These are phyloP conservation scores for Saccharomyces hybrid DNA, from an alignment of 1,139 yeast genomes.

Conservation along the genomic window DNA sequence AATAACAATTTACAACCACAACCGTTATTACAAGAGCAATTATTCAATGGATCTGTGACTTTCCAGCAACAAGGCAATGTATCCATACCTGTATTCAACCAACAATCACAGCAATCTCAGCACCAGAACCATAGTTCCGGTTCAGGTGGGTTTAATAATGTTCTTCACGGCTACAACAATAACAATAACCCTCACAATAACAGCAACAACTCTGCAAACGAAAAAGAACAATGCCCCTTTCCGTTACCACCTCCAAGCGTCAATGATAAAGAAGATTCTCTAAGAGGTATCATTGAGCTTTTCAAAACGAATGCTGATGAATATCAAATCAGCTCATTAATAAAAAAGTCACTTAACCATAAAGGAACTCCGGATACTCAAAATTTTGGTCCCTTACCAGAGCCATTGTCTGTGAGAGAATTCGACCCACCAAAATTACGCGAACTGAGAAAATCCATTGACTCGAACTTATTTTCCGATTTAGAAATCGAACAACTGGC, in stretches of 20 bases:
- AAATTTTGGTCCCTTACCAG: conserved; percentile 66
- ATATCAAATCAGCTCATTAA: conserved; percentile 29
- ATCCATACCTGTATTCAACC: conserved; percentile 30
- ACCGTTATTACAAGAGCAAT: conserved; percentile 31
- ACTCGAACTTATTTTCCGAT: conserved; percentile 33
- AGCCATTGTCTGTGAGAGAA: conserved; percentile 52
- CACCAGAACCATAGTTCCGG: conserved; percentile 5
- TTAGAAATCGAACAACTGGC: conserved; percentile 77
- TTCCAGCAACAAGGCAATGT: conserved; percentile 31
- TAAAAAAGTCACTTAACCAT: conserved; percentile 35
- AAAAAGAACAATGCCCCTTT: conserved; percentile 32
- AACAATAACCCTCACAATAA: neutral
- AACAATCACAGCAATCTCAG: conserved; percentile 13
- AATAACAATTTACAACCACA: conserved; percentile 14
- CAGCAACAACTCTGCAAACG: conserved; percentile 17
- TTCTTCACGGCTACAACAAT: conserved; percentile 1
- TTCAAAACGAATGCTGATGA: conserved; percentile 26
- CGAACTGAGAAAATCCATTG: conserved; percentile 53
- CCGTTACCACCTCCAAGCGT: conserved; percentile 31
- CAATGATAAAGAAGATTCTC: conserved; percentile 11
- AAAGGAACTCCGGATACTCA: conserved; percentile 34
- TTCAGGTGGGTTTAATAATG: neutral
- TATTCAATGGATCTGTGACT: conserved; percentile 30
- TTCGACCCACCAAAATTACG: conserved; percentile 81
- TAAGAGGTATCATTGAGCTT: conserved; percentile 22